These are phyloP conservation scores for Sporisorium scitamineum DNA, from an alignment of 1,284 basidiomycete species.

Conservation along the genomic window DNA sequence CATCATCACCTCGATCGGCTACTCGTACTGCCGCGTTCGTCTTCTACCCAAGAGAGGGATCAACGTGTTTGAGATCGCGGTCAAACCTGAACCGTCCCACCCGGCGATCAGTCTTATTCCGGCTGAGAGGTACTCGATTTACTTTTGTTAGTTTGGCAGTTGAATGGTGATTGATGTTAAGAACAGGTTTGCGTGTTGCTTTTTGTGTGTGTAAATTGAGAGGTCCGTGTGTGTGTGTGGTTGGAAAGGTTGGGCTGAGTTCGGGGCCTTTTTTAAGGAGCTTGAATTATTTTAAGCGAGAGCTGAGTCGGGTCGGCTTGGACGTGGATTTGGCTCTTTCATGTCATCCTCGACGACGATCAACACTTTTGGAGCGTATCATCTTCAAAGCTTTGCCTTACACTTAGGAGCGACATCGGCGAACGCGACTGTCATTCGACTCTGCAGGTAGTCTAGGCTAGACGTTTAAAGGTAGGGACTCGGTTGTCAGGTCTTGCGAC, in stretches of 20 bases:
- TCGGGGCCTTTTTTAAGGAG: constrained; percentile 9
- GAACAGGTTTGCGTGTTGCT: not conserved
- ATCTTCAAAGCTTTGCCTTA: not conserved
- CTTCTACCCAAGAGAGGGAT: constrained; percentile 39
- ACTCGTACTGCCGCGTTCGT: constrained; percentile 31
- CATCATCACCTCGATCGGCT: constrained; percentile 7
- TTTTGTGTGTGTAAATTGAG: not conserved
- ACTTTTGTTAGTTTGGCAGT: constrained; percentile 44
- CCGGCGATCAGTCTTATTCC: constrained; percentile 15
- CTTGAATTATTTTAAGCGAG: not conserved
- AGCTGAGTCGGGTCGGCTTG: not conserved
- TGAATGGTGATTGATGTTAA: not conserved
- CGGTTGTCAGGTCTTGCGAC: not conserved
- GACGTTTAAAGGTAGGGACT: too few species aligned
- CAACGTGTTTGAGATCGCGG: constrained; percentile 42
- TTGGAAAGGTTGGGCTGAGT: not conserved
- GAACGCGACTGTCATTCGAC: not conserved
- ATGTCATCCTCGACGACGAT: too few species aligned
- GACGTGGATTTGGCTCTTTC: not conserved
- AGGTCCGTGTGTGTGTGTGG: not conserved
- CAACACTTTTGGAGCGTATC: not conserved
- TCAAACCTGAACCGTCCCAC: constrained; percentile 15
- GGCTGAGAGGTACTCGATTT: constrained; percentile 39
- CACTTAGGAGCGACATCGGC: not conserved
- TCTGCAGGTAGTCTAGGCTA: too few species aligned